Evolutionary conservation across 1,284 basidiomycete species (phyloP), one percentile per base, ranked within the genome.

Genomic region (Ceratobasidium sp.): DNA sequence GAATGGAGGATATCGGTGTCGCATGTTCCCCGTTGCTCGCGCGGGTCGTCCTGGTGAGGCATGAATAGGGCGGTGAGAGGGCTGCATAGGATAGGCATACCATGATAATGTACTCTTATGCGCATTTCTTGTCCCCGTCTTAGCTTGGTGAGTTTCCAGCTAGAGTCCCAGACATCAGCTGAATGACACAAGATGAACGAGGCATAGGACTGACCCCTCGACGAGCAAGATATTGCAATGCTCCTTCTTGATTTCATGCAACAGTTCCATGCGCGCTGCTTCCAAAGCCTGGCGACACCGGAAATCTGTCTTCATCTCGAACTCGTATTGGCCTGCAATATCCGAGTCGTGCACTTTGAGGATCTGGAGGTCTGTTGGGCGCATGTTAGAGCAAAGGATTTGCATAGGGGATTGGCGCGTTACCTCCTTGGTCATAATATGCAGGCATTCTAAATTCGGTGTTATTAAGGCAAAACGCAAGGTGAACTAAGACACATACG

Each of bases 381-480:
- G 37, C 27, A 9, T 59, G 24, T 59, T 29, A 61, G 61, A 43
- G 19, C 13, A 16, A 22, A n/a, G 58, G 24, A 8, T n/a, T 14
- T 27, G 24, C 13, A 24, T 9, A 19, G 7, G 27, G 29, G 46
- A 14, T 24, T 3, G 22, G 29, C 34, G 11, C 9, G 19, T 49
- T 61, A 72, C 69, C 69, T 72, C 58, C 43, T 72, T 72, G 69
- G 29, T 72, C 69, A 51, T 72, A 72, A 34, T 72, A 72, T 24
- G 56, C 69, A 9, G 69, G 69, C 43, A 56, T 72, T 34, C 69
- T 72, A 34, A 29, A 56, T 13, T 56, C 8, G 16, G 54, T 13
- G 24, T 56, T 7, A 34, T 3, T 29, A 34, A 56, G 29, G 2
- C 13, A 27, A 56, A 22, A 9, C 54, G 53, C 48, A 43, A 61